phyloP scores from a whole-genome alignment of 306 rosid genomes.

The Argentina anserina region DNA sequence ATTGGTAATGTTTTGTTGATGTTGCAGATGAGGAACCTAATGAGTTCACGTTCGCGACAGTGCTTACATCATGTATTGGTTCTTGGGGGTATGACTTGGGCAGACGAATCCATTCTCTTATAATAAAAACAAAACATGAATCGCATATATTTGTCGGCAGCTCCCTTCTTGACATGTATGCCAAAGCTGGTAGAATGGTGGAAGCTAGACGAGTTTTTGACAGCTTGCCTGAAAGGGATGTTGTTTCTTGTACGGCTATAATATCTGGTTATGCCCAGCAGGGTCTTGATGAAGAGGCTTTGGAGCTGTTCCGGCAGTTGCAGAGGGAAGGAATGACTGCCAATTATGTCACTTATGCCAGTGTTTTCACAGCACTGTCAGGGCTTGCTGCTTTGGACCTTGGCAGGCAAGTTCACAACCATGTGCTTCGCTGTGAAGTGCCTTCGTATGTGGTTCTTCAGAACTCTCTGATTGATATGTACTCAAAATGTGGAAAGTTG shows the following conservation, averaged over 20 bases:
- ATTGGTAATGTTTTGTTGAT: neutral
- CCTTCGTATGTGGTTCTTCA: constrained; percentile 68
- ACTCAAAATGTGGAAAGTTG: constrained; percentile 85
- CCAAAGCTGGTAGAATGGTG: constrained; percentile 66
- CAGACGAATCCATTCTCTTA: constrained; percentile 70
- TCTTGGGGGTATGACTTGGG: constrained; percentile 49
- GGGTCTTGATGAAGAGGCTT: constrained; percentile 72
- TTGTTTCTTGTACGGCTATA: constrained; percentile 81
- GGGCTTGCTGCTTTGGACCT: constrained; percentile 87
- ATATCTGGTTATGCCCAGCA: constrained; percentile 88
- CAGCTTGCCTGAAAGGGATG: constrained; percentile 77
- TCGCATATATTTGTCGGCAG: constrained; percentile 77
- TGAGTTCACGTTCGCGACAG: constrained; percentile 77
- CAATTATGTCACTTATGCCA: constrained; percentile 75
- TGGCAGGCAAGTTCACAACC: constrained; percentile 83
- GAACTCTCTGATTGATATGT: constrained; percentile 89
- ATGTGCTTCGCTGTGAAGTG: constrained; percentile 52
- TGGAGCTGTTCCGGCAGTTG: constrained; percentile 59
- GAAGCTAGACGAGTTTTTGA: constrained; percentile 63
- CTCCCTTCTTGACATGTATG: constrained; percentile 93
- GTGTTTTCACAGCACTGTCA: constrained; percentile 73
- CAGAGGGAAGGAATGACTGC: constrained; percentile 72
- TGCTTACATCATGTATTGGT: constrained; percentile 71
- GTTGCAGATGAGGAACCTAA: constrained; percentile 72
- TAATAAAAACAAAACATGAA: constrained; percentile 48